Percentiles rank a stretch among this genome's conserved stretches.
These are phyloP conservation scores for Mayamaea pseudoterrestris DNA, from an alignment of 108 stramenopile genomes.

Conservation along the genomic window DNA sequence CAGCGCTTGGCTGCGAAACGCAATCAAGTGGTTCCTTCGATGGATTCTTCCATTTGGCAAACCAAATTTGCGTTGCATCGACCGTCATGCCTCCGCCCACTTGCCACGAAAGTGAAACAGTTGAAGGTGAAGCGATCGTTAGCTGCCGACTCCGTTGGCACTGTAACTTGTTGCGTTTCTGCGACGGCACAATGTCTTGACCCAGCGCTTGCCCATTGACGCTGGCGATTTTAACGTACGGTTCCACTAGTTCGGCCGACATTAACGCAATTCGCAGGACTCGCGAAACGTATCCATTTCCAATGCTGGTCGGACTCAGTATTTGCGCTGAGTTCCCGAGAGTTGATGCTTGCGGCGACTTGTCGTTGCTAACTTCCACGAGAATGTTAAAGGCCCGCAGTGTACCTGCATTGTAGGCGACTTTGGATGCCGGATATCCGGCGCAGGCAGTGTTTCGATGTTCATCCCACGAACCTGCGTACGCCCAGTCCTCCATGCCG, in stretches of 20 bases:
- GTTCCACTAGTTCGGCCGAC: slow-evolving; percentile 79
- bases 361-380: slow-evolving; percentile 73
- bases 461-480: slow-evolving; percentile 87
- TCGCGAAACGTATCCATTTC: slow-evolving; percentile 74
- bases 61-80: slow-evolving; percentile 53
- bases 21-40: slow-evolving; percentile 28
- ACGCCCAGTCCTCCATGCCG: slow-evolving; percentile 92
- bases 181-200: slow-evolving; percentile 45
- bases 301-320: slow-evolving; percentile 34
- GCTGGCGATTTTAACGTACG: slow-evolving; percentile 59
- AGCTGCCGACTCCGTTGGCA: slow-evolving; percentile 18
- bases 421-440: slow-evolving; percentile 42
- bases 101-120: slow-evolving; percentile 45
- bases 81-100: slow-evolving; percentile 74
- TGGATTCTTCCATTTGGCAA: slow-evolving; percentile 51
- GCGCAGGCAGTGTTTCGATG: slow-evolving; percentile 55
- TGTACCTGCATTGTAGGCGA: slow-evolving; percentile 66
- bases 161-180: not conserved
- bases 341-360: slow-evolving; percentile 33
- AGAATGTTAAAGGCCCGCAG: slow-evolving; percentile 86
- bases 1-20: slow-evolving; percentile 23
- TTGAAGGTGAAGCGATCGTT: slow-evolving; percentile 9
- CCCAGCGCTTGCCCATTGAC: slow-evolving; percentile 34
- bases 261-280: slow-evolving; percentile 81
- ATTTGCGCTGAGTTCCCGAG: slow-evolving; percentile 54